phyloP scores from a whole-genome alignment of 2,329 filamentous ascomycete genomes.

The Neopestalotiopsis sp. region DNA sequence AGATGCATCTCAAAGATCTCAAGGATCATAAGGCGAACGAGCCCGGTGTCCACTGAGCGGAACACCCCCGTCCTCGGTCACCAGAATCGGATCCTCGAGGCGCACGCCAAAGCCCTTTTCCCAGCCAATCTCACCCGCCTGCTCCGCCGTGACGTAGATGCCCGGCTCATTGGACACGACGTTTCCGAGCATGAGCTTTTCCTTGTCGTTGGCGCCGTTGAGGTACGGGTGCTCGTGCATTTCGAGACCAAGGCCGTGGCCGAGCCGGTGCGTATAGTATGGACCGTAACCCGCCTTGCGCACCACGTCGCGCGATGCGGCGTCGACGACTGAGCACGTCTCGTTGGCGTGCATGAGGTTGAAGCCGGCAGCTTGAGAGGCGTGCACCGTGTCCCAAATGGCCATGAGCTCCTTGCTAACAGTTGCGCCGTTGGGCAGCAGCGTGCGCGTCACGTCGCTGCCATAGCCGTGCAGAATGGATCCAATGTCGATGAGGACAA shows the following conservation, averaged over 20 bases:
- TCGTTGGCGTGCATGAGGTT: slow-evolving; percentile 31
- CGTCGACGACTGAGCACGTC: slow-evolving; percentile 34
- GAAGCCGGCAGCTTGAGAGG: slow-evolving; percentile 32
- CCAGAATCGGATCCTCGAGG: slow-evolving; percentile 34
- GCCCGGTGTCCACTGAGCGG: slow-evolving; percentile 33
- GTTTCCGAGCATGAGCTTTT: slow-evolving; percentile 31
- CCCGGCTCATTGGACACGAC: slow-evolving; percentile 36
- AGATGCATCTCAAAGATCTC: background rate
- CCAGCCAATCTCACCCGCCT: slow-evolving; percentile 30
- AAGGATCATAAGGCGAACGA: slow-evolving; percentile 34
- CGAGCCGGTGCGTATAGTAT: slow-evolving; percentile 35
- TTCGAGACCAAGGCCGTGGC: slow-evolving; percentile 35
- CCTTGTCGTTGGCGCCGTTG: slow-evolving; percentile 35
- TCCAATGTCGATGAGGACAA: slow-evolving; percentile 35
- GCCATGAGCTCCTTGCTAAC: slow-evolving; percentile 31
- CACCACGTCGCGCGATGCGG: slow-evolving; percentile 31
- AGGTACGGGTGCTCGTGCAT: slow-evolving; percentile 36
- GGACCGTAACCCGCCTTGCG: slow-evolving; percentile 28
- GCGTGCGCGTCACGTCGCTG: slow-evolving; percentile 35
- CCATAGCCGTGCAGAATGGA: slow-evolving; percentile 34
- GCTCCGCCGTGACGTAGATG: slow-evolving; percentile 36
- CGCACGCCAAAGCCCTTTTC: slow-evolving; percentile 32
- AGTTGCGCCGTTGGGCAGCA: slow-evolving; percentile 27
- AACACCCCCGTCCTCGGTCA: slow-evolving; percentile 32
- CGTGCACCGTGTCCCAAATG: slow-evolving; percentile 31